A percentile compares a stretch with the other conserved stretches of the same genome.
Conservation (phyloP, 306 rosid genomes). For the Begonia masoniana region DNA sequence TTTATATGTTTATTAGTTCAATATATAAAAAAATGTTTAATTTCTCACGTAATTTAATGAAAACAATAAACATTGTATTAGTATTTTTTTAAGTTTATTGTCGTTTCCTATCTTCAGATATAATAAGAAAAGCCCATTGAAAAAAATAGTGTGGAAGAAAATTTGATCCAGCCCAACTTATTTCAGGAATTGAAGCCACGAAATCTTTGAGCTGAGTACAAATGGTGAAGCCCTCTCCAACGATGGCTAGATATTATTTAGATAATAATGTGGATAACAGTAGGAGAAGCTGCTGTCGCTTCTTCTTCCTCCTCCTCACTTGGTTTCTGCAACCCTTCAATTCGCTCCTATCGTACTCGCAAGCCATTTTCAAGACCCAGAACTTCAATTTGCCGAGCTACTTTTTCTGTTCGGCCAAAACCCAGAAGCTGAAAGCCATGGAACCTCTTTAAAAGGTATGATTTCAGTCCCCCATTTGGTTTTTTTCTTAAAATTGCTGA, state of each 20-base stretch:
- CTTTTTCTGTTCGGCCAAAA: conserved; percentile 28
- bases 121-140: too few relatives aligned
- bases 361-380: conserved; percentile 19
- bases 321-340: conserved; percentile 4
- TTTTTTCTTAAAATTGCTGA: not conserved
- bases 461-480: not conserved
- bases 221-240: too few relatives aligned
- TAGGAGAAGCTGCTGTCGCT: not conserved
- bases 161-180: too few relatives aligned
- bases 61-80: too few relatives aligned
- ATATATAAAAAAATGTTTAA: too few relatives aligned
- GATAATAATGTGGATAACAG: not conserved
- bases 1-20: too few relatives aligned
- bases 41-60: too few relatives aligned
- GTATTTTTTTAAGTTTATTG: too few relatives aligned
- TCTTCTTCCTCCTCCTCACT: not conserved
- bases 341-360: conserved; percentile 9
- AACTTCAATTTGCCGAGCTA: conserved; percentile 25
- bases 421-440: conserved; percentile 19
- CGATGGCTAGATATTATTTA: not conserved
- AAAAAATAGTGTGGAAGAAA: too few relatives aligned
- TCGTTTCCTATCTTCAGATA: too few relatives aligned
- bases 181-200: too few relatives aligned
- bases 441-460: conserved; percentile 45
- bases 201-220: too few relatives aligned